Percentiles rank a stretch among this genome's conserved stretches.
Evolutionary conservation across 768 basidiomycete genomes (phyloP).

Genomic region (Austroboletus eburneus): DNA sequence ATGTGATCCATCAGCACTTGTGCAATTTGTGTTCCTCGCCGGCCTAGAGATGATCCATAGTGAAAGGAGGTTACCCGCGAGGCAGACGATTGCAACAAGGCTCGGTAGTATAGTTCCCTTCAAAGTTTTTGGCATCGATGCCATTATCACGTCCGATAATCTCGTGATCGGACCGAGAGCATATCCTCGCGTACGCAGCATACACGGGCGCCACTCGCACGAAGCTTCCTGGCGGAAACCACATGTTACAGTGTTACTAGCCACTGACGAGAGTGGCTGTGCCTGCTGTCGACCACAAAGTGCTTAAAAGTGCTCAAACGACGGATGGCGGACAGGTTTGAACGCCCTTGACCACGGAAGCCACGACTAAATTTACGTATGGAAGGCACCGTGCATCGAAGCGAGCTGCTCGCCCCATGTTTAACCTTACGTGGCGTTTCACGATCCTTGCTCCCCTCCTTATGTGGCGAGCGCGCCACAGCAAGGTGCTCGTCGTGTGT

Average conservation of each 20-base stretch:
- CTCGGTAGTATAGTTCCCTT: background rate
- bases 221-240: constrained; percentile 17
- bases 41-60: background rate
- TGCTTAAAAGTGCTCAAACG: background rate
- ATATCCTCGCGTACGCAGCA: background rate
- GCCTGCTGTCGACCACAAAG: constrained; percentile 9
- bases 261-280: constrained; percentile 18
- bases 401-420: constrained; percentile 1
- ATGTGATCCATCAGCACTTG: constrained; percentile 1
- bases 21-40: background rate
- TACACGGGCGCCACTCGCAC: constrained; percentile 16
- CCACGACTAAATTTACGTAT: constrained; percentile 21
- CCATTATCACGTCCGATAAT: constrained; percentile 6
- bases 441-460: constrained; percentile 1
- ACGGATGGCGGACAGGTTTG: background rate
- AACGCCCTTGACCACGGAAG: constrained; percentile 13
- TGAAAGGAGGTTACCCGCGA: background rate
- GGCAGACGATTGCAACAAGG: background rate
- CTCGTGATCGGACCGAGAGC: constrained; percentile 3
- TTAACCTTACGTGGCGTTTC: constrained; percentile 7
- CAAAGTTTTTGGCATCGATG: constrained; percentile 10
- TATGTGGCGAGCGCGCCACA: constrained; percentile 14
- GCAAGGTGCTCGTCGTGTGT: constrained; percentile 6
- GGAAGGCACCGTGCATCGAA: constrained; percentile 5
- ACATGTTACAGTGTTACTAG: constrained; percentile 22